These are phyloP conservation scores for Hypocrella siamensis DNA, from an alignment of 2,329 filamentous ascomycete genomes.

Conservation along the genomic window DNA sequence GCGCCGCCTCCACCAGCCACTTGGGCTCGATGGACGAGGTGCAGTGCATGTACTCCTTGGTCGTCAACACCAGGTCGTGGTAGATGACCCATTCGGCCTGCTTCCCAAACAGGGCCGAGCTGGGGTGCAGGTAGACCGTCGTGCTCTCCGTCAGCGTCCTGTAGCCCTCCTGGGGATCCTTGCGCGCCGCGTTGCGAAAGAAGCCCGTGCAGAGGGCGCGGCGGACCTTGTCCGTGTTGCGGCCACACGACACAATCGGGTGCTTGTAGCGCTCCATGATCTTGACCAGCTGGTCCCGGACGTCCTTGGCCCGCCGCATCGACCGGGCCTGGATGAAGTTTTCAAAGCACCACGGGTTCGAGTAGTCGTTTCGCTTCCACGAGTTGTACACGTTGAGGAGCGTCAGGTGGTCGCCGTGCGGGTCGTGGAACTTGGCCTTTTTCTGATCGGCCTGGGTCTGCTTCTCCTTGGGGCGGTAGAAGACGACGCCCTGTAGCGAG, in stretches of 20 bases:
- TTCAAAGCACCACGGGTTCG: conserved; percentile 86
- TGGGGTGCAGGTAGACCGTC: conserved; percentile 87
- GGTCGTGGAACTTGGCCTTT: conserved; percentile 94
- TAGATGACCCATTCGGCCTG: conserved; percentile 95
- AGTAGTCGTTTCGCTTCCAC: conserved; percentile 80
- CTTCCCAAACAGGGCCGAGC: conserved; percentile 84
- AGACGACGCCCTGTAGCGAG: conserved; percentile 69
- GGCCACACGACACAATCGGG: conserved; percentile 66
- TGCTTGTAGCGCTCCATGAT: conserved; percentile 92
- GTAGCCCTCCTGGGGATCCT: conserved; percentile 92
- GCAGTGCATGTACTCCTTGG: conserved; percentile 96
- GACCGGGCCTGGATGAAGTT: conserved; percentile 91
- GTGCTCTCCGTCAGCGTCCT: conserved; percentile 95
- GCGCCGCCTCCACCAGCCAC: conserved; percentile 87
- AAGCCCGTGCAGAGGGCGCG: conserved; percentile 85
- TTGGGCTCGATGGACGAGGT: conserved; percentile 91
- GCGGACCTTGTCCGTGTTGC: conserved; percentile 73
- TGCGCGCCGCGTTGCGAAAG: conserved; percentile 88
- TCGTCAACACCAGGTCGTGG: conserved; percentile 78
- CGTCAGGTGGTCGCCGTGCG: conserved; percentile 85
- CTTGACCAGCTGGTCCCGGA: conserved; percentile 77
- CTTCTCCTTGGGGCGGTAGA: conserved; percentile 95
- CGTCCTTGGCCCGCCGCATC: conserved; percentile 81
- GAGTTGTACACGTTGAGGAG: conserved; percentile 91
- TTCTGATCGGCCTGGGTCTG: conserved; percentile 93